Percentiles rank a stretch among this genome's conserved stretches.
phyloP scores from a whole-genome alignment of 2,329 filamentous ascomycete species.

The Dothideomycetes sp. region DNA sequence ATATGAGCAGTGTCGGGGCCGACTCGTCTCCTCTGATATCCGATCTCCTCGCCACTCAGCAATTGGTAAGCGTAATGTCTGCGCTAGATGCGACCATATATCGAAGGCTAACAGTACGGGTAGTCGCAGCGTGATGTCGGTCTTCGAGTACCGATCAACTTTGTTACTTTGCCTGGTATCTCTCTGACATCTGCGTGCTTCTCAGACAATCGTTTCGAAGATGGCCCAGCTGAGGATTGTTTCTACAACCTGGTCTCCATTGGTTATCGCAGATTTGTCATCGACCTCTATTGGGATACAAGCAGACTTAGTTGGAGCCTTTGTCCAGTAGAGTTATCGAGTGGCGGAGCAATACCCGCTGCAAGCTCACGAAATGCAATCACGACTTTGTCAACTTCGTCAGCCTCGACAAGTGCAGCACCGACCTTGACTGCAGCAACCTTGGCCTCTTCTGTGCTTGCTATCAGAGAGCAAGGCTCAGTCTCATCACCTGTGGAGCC shows the following conservation, averaged over 20 bases:
- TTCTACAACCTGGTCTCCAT: slow-evolving; percentile 51
- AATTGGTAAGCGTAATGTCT: slow-evolving; percentile 20
- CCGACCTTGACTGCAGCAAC: slow-evolving; percentile 1
- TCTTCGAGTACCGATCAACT: slow-evolving; percentile 51
- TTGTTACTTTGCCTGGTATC: slow-evolving; percentile 45
- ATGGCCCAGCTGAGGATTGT: slow-evolving; percentile 40
- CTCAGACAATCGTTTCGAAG: slow-evolving; percentile 40
- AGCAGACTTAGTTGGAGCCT: slow-evolving; percentile 44
- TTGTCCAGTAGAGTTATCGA: slow-evolving; percentile 44
- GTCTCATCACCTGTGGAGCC: too few relatives aligned
- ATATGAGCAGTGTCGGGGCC: too few relatives aligned
- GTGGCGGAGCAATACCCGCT: slow-evolving; percentile 9
- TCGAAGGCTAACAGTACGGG: slow-evolving; percentile 6
- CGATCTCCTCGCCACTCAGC: too few relatives aligned
- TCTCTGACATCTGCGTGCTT: slow-evolving; percentile 51
- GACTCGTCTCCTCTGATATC: too few relatives aligned
- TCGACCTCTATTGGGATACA: slow-evolving; percentile 56
- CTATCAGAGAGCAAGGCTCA: too few relatives aligned
- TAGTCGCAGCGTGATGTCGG: slow-evolving; percentile 53
- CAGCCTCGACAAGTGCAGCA: slow-evolving; percentile 5
- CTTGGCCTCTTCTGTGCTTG: too few relatives aligned
- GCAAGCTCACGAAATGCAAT: slow-evolving; percentile 6
- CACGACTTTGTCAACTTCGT: slow-evolving; percentile 8
- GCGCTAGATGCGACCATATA: too few relatives aligned
- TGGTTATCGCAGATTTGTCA: slow-evolving; percentile 46